phyloP scores from a whole-genome alignment of 345 rosid genomes.

The Carallia brachiata region DNA sequence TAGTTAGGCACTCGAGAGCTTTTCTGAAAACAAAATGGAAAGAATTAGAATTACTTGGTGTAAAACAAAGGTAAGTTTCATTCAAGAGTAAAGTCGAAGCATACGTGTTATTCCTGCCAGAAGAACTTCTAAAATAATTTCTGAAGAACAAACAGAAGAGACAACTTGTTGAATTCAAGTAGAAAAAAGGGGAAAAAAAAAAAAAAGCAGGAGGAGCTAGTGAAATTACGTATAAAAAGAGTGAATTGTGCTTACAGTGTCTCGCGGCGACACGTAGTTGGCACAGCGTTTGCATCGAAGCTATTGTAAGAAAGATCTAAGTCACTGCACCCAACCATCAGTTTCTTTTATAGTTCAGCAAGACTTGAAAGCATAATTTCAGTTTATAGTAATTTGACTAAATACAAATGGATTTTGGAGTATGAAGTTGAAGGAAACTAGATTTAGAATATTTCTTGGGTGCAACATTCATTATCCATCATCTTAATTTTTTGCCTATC shows the following conservation, averaged over 20 bases:
- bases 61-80: background rate
- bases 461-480: too few relatives aligned
- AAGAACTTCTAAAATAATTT: conserved; percentile 20
- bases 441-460: too few relatives aligned
- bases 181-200: background rate
- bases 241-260: conserved; percentile 9
- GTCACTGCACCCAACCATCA: conserved; percentile 13
- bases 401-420: too few relatives aligned
- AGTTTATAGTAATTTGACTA: too few relatives aligned
- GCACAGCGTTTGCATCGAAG: conserved; percentile 3
- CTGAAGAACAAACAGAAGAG: background rate
- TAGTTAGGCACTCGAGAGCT: conserved; percentile 8
- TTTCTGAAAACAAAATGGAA: conserved; percentile 1
- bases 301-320: conserved; percentile 16
- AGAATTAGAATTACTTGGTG: too few relatives aligned
- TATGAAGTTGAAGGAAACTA: too few relatives aligned
- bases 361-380: too few relatives aligned
- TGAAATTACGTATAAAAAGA: too few relatives aligned
- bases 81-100: background rate
- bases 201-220: background rate
- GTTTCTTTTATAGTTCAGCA: background rate
- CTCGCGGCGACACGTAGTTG: conserved; percentile 5
- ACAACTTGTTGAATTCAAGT: background rate
- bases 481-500: too few relatives aligned
- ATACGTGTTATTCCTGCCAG: conserved; percentile 16